These are phyloP conservation scores for Bipolaris oryzae DNA, from an alignment of 2,329 filamentous ascomycete genomes.

Conservation along the genomic window DNA sequence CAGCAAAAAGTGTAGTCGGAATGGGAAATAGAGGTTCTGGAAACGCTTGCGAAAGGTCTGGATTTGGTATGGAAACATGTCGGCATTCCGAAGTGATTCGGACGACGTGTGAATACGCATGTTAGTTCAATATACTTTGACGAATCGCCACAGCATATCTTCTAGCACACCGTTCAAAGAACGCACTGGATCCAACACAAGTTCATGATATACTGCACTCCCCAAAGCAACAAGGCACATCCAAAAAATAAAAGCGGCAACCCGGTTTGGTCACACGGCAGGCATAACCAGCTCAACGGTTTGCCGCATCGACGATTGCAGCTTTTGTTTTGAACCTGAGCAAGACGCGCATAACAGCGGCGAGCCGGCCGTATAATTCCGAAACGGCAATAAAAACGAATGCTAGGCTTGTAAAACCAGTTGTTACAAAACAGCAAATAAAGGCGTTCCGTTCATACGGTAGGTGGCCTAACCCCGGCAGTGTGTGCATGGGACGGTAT, in stretches of 20 bases:
- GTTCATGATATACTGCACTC: neutral
- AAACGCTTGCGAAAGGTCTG: too few relatives aligned
- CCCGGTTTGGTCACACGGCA: neutral
- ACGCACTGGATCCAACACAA: too few relatives aligned
- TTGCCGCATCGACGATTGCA: neutral
- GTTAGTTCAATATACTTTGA: too few relatives aligned
- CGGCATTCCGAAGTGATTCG: too few relatives aligned
- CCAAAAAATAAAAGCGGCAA: neutral
- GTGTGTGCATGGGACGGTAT: neutral
- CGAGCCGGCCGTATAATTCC: neutral
- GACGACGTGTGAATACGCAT: too few relatives aligned
- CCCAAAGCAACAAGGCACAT: neutral
- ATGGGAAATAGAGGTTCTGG: too few relatives aligned
- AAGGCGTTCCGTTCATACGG: neutral
- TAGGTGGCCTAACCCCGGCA: neutral
- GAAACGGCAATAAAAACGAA: neutral
- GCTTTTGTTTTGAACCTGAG: neutral
- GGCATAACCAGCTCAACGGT: neutral
- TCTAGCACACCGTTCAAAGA: too few relatives aligned
- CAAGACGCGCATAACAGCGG: neutral
- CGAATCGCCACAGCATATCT: too few relatives aligned
- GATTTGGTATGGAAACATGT: too few relatives aligned
- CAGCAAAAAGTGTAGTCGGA: too few relatives aligned
- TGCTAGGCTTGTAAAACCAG: neutral
- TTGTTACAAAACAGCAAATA: neutral